Conservation (phyloP, 495 filamentous ascomycete species). For the Rostrohypoxylon terebratum region DNA sequence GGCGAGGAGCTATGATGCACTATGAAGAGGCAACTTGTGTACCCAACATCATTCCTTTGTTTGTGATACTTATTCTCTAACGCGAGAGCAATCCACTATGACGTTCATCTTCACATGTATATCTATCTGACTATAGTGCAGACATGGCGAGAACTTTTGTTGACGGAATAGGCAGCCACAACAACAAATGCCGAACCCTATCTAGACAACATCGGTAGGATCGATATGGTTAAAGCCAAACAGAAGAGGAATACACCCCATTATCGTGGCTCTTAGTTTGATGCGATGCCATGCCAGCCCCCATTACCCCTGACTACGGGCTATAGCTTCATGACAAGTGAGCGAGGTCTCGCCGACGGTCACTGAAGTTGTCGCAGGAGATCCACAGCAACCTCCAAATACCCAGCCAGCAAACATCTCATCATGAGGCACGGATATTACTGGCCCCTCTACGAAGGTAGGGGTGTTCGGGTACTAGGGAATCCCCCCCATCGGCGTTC, state of each 20-base stretch:
- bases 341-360: not conserved
- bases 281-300: not conserved
- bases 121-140: not conserved
- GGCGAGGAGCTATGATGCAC: not conserved
- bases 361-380: constrained; percentile 1
- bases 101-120: not conserved
- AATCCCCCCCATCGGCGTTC: not conserved
- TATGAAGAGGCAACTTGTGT: not conserved
- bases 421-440: not conserved
- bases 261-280: not conserved
- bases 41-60: not conserved
- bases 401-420: not conserved
- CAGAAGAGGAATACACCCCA: not conserved
- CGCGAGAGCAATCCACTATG: not conserved
- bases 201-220: constrained; percentile 27
- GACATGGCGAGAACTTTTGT: not conserved
- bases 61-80: not conserved
- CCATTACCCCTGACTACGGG: not conserved
- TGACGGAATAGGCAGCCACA: constrained; percentile 1
- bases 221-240: constrained; percentile 30
- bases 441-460: not conserved
- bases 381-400: not conserved
- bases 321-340: not conserved
- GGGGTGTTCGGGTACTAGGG: not conserved
- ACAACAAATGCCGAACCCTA: constrained; percentile 29